phyloP scores from a whole-genome alignment of 2,329 filamentous ascomycete species.

The Tricladium varicosporioides region DNA sequence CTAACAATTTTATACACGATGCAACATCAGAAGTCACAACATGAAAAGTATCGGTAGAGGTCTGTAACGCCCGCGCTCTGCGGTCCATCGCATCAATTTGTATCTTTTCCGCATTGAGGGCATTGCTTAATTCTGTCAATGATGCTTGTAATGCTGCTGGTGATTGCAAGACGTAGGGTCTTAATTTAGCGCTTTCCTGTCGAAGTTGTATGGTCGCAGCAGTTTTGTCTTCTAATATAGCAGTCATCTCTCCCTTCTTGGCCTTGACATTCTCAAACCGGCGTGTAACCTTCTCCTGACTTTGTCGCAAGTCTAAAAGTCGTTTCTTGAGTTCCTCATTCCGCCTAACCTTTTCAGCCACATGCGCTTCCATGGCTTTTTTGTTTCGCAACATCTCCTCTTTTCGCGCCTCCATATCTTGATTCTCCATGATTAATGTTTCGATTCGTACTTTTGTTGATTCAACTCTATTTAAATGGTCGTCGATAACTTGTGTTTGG shows the following conservation, averaged over 20 bases:
- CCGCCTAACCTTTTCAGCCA: slow-evolving; percentile 78
- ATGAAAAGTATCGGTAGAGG: slow-evolving; percentile 83
- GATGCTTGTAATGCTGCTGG: slow-evolving; percentile 79
- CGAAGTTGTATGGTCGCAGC: slow-evolving; percentile 67
- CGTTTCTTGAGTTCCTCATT: slow-evolving; percentile 85
- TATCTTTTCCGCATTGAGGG: slow-evolving; percentile 72
- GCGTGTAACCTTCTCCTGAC: slow-evolving; percentile 79
- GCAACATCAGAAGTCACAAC: slow-evolving; percentile 83
- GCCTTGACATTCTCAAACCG: slow-evolving; percentile 80
- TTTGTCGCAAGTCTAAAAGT: slow-evolving; percentile 75
- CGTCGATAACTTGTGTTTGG: slow-evolving; percentile 84
- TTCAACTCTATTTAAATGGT: slow-evolving; percentile 90
- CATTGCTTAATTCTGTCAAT: slow-evolving; percentile 77
- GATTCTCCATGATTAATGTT: slow-evolving; percentile 78
- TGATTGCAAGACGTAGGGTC: slow-evolving; percentile 89
- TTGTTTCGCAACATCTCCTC: slow-evolving; percentile 79
- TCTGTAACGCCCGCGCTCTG: slow-evolving; percentile 84
- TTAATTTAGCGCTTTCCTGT: slow-evolving; percentile 84
- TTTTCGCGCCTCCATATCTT: slow-evolving; percentile 77
- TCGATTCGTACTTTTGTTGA: slow-evolving; percentile 85
- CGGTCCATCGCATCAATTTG: slow-evolving; percentile 88
- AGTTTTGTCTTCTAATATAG: slow-evolving; percentile 68
- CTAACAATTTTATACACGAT: slow-evolving; percentile 82
- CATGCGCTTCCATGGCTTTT: slow-evolving; percentile 75
- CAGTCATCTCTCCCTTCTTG: slow-evolving; percentile 75